Evolutionary conservation across 768 basidiomycete genomes (phyloP), one percentile per base, ranked within the genome.

Genomic region (Lactifluus hygrophoroides): DNA sequence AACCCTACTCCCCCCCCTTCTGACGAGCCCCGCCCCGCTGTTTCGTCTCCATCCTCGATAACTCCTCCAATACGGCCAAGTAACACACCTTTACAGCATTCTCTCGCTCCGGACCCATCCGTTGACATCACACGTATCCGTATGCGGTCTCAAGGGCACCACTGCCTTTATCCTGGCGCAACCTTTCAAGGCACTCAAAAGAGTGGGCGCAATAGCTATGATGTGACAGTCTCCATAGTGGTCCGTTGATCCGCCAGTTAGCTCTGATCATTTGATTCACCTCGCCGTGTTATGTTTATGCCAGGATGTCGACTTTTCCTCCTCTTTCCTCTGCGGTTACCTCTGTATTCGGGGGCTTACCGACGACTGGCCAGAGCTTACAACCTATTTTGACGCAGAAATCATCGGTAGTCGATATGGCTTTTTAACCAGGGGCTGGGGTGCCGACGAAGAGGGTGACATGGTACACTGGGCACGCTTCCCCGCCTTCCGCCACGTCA

Each of bases 381-480:
- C 94, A 5, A 97, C 94, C 2, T 96, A 93, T 68, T 97, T 97
- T 71, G 91, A 94, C 67, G 94, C 94, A 48, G 92, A 97, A 71
- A 92, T 97, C 62, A 94, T 97, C 63, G 94, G 94, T 17, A 83
- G 79, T 59, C 83, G 89, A 21, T 85, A 93, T 69, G 95, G 94
- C 10, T 97, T 98, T 71, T 71, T 93, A 66, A 98, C 95, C 5
- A 79, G 83, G 66, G 85, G 88, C 59, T 94, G 89, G 87, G 93
- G 93, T 2, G 94, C 95, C 5, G 86, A 81, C 21, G 91, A 94
- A 70, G 80, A 86, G 60, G 90, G 94, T 66, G 95, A 98, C 69
- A 80, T 94, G 76, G 82, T 90, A 17, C 95, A 98, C 68, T 98
- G 94, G 94, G 80, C 82, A 37, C 83, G 94, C 44, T 97, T 97